Conservation (phyloP, 2,329 filamentous ascomycete species). For the Alternaria sp. region DNA sequence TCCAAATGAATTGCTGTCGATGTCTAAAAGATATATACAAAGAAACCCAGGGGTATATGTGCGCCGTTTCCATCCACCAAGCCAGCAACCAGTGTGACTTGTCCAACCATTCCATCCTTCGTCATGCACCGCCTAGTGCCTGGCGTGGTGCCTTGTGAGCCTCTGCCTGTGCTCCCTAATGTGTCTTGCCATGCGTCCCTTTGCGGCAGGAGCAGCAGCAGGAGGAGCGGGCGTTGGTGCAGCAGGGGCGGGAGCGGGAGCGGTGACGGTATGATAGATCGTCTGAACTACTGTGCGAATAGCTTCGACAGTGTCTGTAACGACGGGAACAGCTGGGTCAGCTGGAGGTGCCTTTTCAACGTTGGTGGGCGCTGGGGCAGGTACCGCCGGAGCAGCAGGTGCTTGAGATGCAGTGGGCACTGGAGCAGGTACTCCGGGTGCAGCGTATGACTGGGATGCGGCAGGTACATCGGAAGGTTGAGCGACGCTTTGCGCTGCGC, state of each 20-base stretch:
- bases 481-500: slow-evolving; percentile 9
- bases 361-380: slow-evolving; percentile 7
- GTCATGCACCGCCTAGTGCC: not conserved
- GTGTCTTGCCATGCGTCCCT: slow-evolving; percentile 20
- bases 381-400: slow-evolving; percentile 1
- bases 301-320: slow-evolving; percentile 1
- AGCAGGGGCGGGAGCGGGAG: slow-evolving; percentile 3
- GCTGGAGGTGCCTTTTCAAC: slow-evolving; percentile 3
- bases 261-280: slow-evolving; percentile 20
- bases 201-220: slow-evolving; percentile 9
- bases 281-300: slow-evolving; percentile 24
- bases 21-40: slow-evolving; percentile 17
- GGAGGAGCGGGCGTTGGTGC: slow-evolving; percentile 17
- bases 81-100: slow-evolving; percentile 11
- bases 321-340: slow-evolving; percentile 5
- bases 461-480: slow-evolving; percentile 10
- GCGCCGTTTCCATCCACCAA: not conserved
- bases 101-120: not conserved
- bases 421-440: slow-evolving; percentile 8
- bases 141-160: slow-evolving; percentile 21
- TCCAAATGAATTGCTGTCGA: slow-evolving; percentile 1
- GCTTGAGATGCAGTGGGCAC: slow-evolving; percentile 2
- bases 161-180: slow-evolving; percentile 24
- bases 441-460: not conserved
- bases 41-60: slow-evolving; percentile 18